Conservation (phyloP, 176 grass and related monocot genomes). For the Oryza meyeriana region DNA sequence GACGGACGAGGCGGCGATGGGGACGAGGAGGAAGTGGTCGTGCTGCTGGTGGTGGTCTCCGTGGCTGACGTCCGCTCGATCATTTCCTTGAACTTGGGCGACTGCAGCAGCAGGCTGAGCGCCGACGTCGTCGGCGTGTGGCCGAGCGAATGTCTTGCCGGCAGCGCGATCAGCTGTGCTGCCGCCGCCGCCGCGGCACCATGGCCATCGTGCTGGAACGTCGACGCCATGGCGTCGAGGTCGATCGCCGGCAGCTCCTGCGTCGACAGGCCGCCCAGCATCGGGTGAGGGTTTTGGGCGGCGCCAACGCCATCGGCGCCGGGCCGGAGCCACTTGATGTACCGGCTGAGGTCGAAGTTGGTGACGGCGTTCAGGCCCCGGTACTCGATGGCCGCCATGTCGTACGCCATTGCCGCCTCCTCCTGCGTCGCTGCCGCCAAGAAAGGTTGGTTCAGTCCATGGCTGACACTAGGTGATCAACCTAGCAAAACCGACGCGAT, state of each 20-base stretch:
- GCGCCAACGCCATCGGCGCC: not conserved
- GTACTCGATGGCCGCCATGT: slow-evolving; percentile 94
- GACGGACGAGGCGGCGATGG: slow-evolving; percentile 19
- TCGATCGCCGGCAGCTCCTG: slow-evolving; percentile 29
- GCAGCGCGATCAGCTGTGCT: slow-evolving; percentile 14
- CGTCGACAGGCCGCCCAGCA: slow-evolving; percentile 18
- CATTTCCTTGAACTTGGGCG: slow-evolving; percentile 79
- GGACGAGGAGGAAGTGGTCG: slow-evolving; percentile 31
- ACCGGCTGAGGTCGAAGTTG: slow-evolving; percentile 91
- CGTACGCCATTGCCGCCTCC: slow-evolving; percentile 89
- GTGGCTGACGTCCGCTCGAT: slow-evolving; percentile 50
- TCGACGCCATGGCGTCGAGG: slow-evolving; percentile 12
- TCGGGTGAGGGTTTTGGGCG: slow-evolving; percentile 30
- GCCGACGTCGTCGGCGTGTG: slow-evolving; percentile 39
- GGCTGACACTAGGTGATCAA: not conserved
- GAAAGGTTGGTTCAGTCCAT: not conserved
- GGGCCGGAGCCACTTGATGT: slow-evolving; percentile 76
- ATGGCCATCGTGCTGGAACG: slow-evolving; percentile 31
- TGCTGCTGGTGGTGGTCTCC: slow-evolving; percentile 16
- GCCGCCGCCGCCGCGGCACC: not conserved
- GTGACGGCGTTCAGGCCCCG: slow-evolving; percentile 86
- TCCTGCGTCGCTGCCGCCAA: slow-evolving; percentile 69
- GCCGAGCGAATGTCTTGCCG: slow-evolving; percentile 2
- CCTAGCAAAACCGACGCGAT: not conserved
- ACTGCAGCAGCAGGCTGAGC: slow-evolving; percentile 53